phyloP scores from a whole-genome alignment of 495 filamentous ascomycete species.

The Lasiosphaeriaceae sp. region DNA sequence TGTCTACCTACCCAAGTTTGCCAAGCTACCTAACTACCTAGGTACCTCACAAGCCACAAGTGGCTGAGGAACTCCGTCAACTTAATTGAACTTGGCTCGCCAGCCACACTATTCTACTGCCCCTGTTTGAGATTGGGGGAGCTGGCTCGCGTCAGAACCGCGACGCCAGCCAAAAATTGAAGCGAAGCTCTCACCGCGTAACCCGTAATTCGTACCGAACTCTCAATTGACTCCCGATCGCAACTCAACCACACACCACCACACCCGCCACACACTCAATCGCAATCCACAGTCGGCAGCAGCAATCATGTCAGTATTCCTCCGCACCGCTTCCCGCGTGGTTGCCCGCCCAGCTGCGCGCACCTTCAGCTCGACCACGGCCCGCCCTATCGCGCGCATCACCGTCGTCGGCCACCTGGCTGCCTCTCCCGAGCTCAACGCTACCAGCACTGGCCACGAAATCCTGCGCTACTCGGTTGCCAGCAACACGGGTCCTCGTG shows the following conservation, averaged over 20 bases:
- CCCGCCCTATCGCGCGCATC: constrained; percentile 59
- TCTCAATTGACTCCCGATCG: too few species aligned
- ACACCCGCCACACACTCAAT: background rate
- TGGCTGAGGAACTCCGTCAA: too few species aligned
- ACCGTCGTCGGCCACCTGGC: constrained; percentile 75
- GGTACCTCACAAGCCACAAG: too few species aligned
- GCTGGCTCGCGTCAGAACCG: too few species aligned
- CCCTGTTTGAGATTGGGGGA: too few species aligned
- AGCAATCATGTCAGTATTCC: constrained; percentile 38
- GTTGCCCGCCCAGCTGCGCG: constrained; percentile 38
- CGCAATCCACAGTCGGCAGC: background rate
- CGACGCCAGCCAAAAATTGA: too few species aligned
- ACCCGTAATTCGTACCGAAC: too few species aligned
- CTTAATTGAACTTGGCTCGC: too few species aligned
- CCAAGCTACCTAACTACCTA: too few species aligned
- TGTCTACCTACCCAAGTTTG: too few species aligned
- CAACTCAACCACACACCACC: background rate
- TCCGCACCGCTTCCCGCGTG: constrained; percentile 36
- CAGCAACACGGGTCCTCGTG: constrained; percentile 50
- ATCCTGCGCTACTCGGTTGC: constrained; percentile 65
- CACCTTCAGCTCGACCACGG: constrained; percentile 51
- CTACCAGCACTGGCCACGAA: constrained; percentile 63
- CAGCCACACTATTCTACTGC: too few species aligned
- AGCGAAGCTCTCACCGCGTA: too few species aligned
- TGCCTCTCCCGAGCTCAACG: constrained; percentile 60